These are phyloP conservation scores for Cytospora piceae DNA, from an alignment of 2,329 filamentous ascomycete species.

Conservation along the genomic window DNA sequence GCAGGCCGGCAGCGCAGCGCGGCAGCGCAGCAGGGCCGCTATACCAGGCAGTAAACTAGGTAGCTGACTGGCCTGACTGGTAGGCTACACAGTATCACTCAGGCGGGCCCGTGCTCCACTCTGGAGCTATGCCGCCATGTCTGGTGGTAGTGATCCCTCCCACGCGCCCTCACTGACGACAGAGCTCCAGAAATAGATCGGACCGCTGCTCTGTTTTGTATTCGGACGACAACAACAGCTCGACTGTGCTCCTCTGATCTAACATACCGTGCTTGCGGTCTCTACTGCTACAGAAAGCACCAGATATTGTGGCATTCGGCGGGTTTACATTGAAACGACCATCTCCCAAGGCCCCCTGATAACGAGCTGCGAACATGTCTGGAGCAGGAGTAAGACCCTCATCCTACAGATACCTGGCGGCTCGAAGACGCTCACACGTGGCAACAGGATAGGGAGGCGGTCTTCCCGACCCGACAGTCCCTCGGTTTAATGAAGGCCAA, in stretches of 20 bases:
- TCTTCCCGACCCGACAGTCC: conserved; percentile 97
- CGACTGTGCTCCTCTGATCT: conserved; percentile 2
- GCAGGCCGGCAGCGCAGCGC: too few relatives aligned
- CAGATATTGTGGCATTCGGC: conserved; percentile 18
- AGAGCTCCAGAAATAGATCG: conserved; percentile 48
- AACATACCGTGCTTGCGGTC: background rate
- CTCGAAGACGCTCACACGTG: conserved; percentile 21
- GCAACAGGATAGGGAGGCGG: conserved; percentile 82
- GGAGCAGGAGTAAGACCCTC: conserved; percentile 43
- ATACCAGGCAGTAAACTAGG: background rate
- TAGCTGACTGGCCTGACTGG: too few relatives aligned
- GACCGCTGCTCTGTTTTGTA: background rate
- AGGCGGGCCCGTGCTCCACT: conserved; percentile 22
- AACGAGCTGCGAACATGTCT: conserved; percentile 40
- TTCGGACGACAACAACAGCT: background rate
- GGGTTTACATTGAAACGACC: background rate
- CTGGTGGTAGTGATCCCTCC: conserved; percentile 3
- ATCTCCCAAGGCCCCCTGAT: conserved; percentile 9
- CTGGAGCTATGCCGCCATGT: background rate
- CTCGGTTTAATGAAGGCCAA: conserved; percentile 97
- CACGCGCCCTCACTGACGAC: conserved; percentile 41
- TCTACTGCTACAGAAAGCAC: background rate
- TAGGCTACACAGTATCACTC: background rate
- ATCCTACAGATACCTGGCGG: conserved; percentile 27
- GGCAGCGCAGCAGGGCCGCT: background rate